Percentiles rank a stretch among this genome's conserved stretches.
Conservation (phyloP, 1,284 basidiomycete genomes). For the Leccinum subrobustum region DNA sequence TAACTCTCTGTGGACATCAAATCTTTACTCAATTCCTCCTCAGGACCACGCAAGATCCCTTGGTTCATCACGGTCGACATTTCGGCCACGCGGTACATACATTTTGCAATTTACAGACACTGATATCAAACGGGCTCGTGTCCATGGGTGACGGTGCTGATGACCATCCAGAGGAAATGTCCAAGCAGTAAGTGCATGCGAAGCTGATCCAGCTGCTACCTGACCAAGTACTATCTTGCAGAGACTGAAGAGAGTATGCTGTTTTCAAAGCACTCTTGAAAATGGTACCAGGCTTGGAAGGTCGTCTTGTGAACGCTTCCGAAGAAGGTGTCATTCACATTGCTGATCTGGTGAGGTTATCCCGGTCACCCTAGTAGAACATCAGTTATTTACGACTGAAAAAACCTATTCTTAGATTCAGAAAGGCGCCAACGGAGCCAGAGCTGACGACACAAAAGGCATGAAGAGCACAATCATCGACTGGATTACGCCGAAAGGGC, state of each 20-base stretch:
- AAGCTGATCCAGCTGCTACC: no score
- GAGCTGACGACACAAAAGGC: background rate
- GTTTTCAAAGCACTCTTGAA: background rate
- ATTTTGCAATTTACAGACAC: background rate
- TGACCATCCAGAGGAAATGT: background rate
- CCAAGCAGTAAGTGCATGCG: background rate
- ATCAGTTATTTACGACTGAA: no score
- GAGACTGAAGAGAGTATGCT: background rate
- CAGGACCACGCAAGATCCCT: background rate
- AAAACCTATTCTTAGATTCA: background rate
- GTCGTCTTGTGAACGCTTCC: background rate
- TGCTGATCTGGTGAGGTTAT: background rate
- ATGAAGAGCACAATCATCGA: background rate
- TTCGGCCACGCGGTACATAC: background rate
- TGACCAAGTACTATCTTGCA: background rate
- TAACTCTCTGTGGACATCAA: background rate
- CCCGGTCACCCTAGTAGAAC: no score
- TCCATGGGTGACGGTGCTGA: background rate
- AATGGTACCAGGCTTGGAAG: background rate
- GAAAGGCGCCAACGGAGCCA: no score
- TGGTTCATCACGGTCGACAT: background rate
- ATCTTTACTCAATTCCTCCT: background rate
- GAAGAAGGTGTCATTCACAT: background rate
- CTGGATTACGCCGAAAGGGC: background rate
- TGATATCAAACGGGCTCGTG: background rate